Evolutionary conservation across 2,329 filamentous ascomycete genomes (phyloP).

Genomic region (Neofusicoccum sp.): DNA sequence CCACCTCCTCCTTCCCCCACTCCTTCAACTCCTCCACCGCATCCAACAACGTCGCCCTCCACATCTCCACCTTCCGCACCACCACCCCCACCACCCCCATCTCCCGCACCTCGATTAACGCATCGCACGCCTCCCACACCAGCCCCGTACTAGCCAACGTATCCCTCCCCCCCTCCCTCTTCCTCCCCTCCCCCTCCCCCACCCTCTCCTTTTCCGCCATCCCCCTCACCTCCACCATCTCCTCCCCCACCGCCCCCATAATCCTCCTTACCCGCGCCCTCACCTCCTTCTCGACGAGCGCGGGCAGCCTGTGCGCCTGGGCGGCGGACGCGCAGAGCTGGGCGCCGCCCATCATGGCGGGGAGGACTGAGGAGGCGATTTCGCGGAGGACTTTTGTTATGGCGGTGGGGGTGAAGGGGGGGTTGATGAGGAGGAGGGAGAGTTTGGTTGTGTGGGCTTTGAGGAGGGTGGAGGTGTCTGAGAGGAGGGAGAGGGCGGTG

Average conservation of each 20-base stretch:
- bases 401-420: slow-evolving; percentile 81
- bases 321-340: slow-evolving; percentile 19
- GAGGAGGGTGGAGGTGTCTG: slow-evolving; percentile 72
- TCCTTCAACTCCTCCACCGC: slow-evolving; percentile 84
- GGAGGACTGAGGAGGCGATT: slow-evolving; percentile 72
- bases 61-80: slow-evolving; percentile 71
- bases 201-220: slow-evolving; percentile 24
- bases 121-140: slow-evolving; percentile 83
- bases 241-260: slow-evolving; percentile 62
- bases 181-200: background rate
- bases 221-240: slow-evolving; percentile 47
- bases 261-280: slow-evolving; percentile 61
- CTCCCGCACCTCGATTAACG: slow-evolving; percentile 63
- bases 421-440: slow-evolving; percentile 81
- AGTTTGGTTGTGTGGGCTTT: slow-evolving; percentile 85
- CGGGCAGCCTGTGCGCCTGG: slow-evolving; percentile 44
- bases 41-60: slow-evolving; percentile 75
- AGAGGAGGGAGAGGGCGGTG: slow-evolving; percentile 66
- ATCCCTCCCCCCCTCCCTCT: slow-evolving; percentile 24
- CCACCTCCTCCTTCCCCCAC: slow-evolving; percentile 75
- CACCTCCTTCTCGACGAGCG: slow-evolving; percentile 65
- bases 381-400: slow-evolving; percentile 71
- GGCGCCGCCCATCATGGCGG: slow-evolving; percentile 71
- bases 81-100: slow-evolving; percentile 72
- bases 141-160: slow-evolving; percentile 69